Evolutionary conservation across 768 basidiomycete genomes (phyloP), one percentile per base, ranked within the genome.

Genomic region (Boletus reticuloceps): DNA sequence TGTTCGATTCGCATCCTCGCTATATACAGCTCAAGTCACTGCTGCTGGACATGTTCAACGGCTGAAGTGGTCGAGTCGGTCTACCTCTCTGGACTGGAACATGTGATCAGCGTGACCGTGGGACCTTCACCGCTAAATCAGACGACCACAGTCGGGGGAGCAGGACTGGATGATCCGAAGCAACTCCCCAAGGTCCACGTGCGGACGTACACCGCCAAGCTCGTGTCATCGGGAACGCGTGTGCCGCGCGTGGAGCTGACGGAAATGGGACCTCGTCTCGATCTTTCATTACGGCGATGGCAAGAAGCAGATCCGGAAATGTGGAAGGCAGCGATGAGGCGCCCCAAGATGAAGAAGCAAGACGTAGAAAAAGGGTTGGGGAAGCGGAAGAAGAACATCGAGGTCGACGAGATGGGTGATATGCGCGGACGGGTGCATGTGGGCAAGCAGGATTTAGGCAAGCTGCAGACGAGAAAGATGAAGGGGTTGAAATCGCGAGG

Each of bases 381-480:
- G n/a, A 91, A 91, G 80, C 91, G 90, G 80, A 83, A 80, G 73
- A 95, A 94, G 83, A 99, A 99, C 68, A 68, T 93, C 72, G 93
- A 94, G 76, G 91, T 94, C 64, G 96, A 99, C 77, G 93, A 91
- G 72, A 97, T 98, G 96, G 97, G 97, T 53, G 92, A 99, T 69
- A 71, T 94, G 73, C 82, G 96, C 64, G 97, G 95, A 42, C 80
- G 85, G 55, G 83, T 99, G 29, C 95, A 98, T 72, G 73, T 98
- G 53, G 90, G 76, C 55, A 91, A 84, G 71, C 96, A 99, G 76
- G 92, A 98, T 73, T 69, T 99, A 64, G 73, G 72, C 60, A 89
- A 82, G 75, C 65, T 98, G 72, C 94, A 97, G 79, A 86, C 86
- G 54, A 81, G 94, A 67, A 97, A 97, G 80, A 96, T 98, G 92